Conservation (phyloP, 805 yeast genomes). For the Zygosaccharomyces gambellarensis region DNA sequence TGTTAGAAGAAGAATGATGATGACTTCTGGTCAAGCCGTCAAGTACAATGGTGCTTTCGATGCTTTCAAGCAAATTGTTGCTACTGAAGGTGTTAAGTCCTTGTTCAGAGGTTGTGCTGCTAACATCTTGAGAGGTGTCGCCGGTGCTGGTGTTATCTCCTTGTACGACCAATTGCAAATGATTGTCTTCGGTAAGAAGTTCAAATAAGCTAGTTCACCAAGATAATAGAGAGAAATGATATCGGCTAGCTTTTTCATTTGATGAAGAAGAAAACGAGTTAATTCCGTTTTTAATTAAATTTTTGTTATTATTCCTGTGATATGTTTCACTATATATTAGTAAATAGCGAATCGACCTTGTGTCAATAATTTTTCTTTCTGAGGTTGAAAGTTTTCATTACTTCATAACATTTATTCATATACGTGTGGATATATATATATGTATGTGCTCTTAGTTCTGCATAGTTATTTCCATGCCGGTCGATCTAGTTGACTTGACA, state of each 20-base stretch:
- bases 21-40: slow-evolving; percentile 98
- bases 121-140: slow-evolving; percentile 99
- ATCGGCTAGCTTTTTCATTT: neutral
- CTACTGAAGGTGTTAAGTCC: slow-evolving; percentile 90
- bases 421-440: neutral
- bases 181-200: slow-evolving; percentile 93
- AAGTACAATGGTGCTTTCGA: slow-evolving; percentile 94
- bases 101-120: slow-evolving; percentile 99
- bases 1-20: slow-evolving; percentile 99
- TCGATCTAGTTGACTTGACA: slow-evolving; percentile 9
- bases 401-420: neutral
- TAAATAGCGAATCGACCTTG: slow-evolving; percentile 6
- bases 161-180: slow-evolving; percentile 95
- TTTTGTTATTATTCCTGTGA: slow-evolving; percentile 17
- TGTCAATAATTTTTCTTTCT: neutral
- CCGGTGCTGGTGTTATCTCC: slow-evolving; percentile 99
- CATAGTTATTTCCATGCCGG: slow-evolving; percentile 17
- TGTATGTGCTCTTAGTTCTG: neutral
- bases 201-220: slow-evolving; percentile 45
- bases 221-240: too few relatives aligned
- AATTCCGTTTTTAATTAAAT: slow-evolving; percentile 4
- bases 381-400: neutral
- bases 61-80: slow-evolving; percentile 86
- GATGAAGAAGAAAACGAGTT: neutral
- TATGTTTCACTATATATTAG: slow-evolving; percentile 6